Conservation (phyloP, 2,329 filamentous ascomycete species). For the Epichloe uncinata region DNA sequence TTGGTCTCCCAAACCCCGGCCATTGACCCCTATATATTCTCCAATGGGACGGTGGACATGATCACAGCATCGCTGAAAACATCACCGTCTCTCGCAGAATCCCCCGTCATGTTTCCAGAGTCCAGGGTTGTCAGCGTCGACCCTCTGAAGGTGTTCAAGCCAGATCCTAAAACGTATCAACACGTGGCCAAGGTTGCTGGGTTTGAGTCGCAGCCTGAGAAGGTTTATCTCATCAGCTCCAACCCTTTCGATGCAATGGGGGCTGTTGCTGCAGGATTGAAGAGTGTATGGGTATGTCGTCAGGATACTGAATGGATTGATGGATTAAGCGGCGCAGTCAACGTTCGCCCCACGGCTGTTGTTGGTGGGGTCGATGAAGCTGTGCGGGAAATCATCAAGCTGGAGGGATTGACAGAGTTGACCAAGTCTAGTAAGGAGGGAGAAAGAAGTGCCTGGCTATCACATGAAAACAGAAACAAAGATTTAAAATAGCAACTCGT, state of each 20-base stretch:
- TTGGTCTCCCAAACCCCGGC: constrained; percentile 25
- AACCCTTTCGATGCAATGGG: constrained; percentile 68
- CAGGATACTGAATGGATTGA: constrained; percentile 8
- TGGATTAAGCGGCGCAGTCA: not conserved
- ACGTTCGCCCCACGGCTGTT: not conserved
- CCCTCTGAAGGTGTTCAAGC: constrained; percentile 49
- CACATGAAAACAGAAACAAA: not conserved
- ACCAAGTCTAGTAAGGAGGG: too few species aligned
- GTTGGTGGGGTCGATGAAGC: not conserved
- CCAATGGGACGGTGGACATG: constrained; percentile 55
- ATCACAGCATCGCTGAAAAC: constrained; percentile 43
- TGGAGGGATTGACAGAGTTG: not conserved
- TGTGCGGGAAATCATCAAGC: not conserved
- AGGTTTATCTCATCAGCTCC: constrained; percentile 56
- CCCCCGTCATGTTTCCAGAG: constrained; percentile 13
- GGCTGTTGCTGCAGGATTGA: constrained; percentile 25
- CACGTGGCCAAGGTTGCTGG: constrained; percentile 40
- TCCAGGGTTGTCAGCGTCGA: constrained; percentile 43
- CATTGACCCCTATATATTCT: constrained; percentile 48
- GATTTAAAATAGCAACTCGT: too few species aligned
- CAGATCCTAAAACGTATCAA: constrained; percentile 46
- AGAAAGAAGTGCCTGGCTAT: not conserved
- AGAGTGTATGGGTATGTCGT: constrained; percentile 10
- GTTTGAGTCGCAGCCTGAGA: constrained; percentile 28
- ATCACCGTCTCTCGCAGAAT: constrained; percentile 40